Percentiles rank a stretch among this genome's conserved stretches.
Evolutionary conservation across 2,329 filamentous ascomycete genomes (phyloP).

Genomic region (Polytolypa hystricis): DNA sequence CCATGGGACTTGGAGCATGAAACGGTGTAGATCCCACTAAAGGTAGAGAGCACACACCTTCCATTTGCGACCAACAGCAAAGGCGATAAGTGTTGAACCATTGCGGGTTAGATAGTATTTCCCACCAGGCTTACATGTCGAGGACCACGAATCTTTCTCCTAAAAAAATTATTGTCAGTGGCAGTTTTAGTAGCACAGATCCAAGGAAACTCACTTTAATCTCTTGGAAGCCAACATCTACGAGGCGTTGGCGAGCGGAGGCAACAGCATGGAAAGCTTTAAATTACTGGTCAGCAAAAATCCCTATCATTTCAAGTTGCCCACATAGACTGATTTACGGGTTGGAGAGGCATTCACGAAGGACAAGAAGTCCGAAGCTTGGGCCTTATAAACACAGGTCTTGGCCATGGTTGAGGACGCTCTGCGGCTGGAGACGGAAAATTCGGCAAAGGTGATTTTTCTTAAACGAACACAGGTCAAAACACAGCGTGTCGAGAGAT

Average conservation of each 20-base stretch:
- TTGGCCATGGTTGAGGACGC: constrained; percentile 18
- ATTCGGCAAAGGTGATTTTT: background rate
- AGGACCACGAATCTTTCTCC: constrained; percentile 54
- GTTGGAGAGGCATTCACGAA: constrained; percentile 93
- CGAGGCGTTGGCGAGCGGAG: constrained; percentile 62
- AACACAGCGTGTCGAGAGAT: background rate
- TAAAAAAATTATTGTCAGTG: constrained; percentile 3
- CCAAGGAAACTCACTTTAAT: constrained; percentile 48
- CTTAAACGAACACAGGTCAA: background rate
- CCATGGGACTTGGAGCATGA: constrained; percentile 4
- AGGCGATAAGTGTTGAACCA: constrained; percentile 74
- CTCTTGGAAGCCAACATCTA: constrained; percentile 72
- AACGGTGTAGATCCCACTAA: background rate
- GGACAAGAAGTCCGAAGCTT: constrained; percentile 72
- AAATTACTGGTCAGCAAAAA: constrained; percentile 6
- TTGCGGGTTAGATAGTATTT: constrained; percentile 88
- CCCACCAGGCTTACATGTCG: constrained; percentile 62
- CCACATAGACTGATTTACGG: constrained; percentile 45
- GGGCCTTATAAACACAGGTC: constrained; percentile 18
- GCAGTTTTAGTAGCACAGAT: background rate
- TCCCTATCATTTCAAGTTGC: background rate
- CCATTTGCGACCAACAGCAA: constrained; percentile 46
- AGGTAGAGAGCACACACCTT: constrained; percentile 9
- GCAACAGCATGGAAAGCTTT: constrained; percentile 89
- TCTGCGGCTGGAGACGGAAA: background rate